A percentile compares a stretch with the other conserved stretches of the same genome.
These are phyloP conservation scores for Chloris gayana DNA, from an alignment of 176 grass and related monocot genomes.

Conservation along the genomic window DNA sequence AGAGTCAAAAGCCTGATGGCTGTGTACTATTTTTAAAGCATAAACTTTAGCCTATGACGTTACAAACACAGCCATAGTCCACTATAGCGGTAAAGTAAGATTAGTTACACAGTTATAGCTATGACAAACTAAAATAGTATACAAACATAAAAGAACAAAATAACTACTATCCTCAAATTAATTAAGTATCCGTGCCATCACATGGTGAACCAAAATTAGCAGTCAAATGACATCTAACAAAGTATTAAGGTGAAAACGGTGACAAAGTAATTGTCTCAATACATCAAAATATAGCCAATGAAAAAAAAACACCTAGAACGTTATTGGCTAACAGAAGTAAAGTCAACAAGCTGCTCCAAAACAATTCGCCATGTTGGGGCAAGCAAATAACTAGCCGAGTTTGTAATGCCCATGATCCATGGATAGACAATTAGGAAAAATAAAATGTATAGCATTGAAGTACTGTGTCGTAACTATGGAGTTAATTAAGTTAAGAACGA, in stretches of 20 bases:
- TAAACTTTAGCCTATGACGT: background rate
- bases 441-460: background rate
- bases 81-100: background rate
- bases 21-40: background rate
- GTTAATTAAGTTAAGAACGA: background rate
- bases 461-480: background rate
- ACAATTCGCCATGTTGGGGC: background rate
- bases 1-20: background rate
- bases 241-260: background rate
- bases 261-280: background rate
- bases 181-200: background rate
- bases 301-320: background rate
- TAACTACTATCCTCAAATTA: background rate
- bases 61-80: conserved; percentile 21
- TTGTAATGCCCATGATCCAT: background rate
- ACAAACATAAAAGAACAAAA: background rate
- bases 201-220: conserved; percentile 25
- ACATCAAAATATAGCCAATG: background rate
- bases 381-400: conserved; percentile 8
- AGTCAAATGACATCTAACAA: background rate
- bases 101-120: background rate
- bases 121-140: background rate
- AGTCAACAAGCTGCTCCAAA: background rate
- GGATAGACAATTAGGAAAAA: background rate
- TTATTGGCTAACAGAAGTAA: background rate